These are phyloP conservation scores for Verticillium nubilum DNA, from an alignment of 2,329 filamentous ascomycete species.

Conservation along the genomic window DNA sequence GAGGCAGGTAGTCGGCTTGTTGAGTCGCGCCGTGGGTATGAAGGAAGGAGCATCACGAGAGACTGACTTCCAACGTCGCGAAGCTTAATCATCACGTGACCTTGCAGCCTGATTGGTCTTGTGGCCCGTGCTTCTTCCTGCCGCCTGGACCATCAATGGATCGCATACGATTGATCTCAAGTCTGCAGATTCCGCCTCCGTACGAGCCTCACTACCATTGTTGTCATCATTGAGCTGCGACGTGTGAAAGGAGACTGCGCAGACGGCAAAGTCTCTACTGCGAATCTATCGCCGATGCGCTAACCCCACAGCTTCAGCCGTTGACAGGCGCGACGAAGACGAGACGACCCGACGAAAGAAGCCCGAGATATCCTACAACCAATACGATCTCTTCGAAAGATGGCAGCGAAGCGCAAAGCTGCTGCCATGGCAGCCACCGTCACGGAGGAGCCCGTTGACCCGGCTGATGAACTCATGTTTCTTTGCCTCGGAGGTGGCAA, in stretches of 20 bases:
- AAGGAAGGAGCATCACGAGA: slow-evolving; percentile 6
- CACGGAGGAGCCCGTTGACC: slow-evolving; percentile 79
- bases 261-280: neutral
- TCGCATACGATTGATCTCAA: neutral
- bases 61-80: slow-evolving; percentile 22
- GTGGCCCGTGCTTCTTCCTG: neutral
- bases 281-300: slow-evolving; percentile 2
- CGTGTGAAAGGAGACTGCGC: neutral
- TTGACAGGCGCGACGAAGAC: neutral
- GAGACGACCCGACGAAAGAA: slow-evolving; percentile 1
- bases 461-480: slow-evolving; percentile 91
- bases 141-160: neutral
- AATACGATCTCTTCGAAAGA: slow-evolving; percentile 27
- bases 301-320: neutral
- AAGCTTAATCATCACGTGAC: slow-evolving; percentile 40
- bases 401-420: slow-evolving; percentile 93
- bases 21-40: neutral
- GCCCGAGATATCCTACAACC: slow-evolving; percentile 1
- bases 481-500: slow-evolving; percentile 91
- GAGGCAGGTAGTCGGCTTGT: neutral
- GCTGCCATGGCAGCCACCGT: slow-evolving; percentile 59
- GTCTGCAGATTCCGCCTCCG: neutral
- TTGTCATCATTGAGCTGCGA: neutral
- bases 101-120: neutral
- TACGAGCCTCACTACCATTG: neutral